Conservation (phyloP, 768 basidiomycete genomes). For the Tulasnella sp. region DNA sequence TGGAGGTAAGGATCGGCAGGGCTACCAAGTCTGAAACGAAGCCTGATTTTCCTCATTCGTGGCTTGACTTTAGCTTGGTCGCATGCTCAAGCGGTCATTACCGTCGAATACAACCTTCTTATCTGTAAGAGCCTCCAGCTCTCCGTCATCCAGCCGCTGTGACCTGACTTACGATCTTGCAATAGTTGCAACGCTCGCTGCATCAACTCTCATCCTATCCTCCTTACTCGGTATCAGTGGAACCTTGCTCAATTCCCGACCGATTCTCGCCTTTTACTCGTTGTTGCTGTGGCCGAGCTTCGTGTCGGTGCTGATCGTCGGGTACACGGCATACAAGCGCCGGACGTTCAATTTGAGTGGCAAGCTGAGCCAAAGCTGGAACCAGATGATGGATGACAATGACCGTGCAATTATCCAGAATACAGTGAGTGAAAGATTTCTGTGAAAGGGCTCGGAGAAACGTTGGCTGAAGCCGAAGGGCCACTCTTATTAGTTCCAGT, state of each 20-base stretch:
- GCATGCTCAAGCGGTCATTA: constrained; percentile 64
- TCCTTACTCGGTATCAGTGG: constrained; percentile 64
- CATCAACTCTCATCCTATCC: constrained; percentile 60
- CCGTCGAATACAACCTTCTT: constrained; percentile 53
- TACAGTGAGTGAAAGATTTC: constrained; percentile 40
- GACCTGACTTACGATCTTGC: constrained; percentile 49
- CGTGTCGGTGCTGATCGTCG: constrained; percentile 59
- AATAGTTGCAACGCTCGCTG: constrained; percentile 59
- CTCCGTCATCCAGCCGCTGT: not conserved
- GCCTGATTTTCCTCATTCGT: constrained; percentile 14
- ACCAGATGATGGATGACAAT: constrained; percentile 58
- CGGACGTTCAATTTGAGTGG: constrained; percentile 62
- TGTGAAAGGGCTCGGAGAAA: not conserved
- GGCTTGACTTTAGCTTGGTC: constrained; percentile 53
- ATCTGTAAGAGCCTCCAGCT: constrained; percentile 41
- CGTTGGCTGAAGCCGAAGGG: not conserved
- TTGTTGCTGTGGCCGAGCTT: constrained; percentile 69
- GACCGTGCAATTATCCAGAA: constrained; percentile 65
- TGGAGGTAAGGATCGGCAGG: constrained; percentile 38
- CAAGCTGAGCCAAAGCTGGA: constrained; percentile 72
- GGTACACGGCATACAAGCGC: constrained; percentile 67
- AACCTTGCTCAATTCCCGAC: constrained; percentile 65
- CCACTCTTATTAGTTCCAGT: constrained; percentile 50
- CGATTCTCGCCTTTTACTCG: constrained; percentile 67
- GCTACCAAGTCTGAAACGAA: not conserved